A percentile compares a stretch with the other conserved stretches of the same genome.
Conservation (phyloP, 2,329 filamentous ascomycete genomes). For the Claviceps paspali region DNA sequence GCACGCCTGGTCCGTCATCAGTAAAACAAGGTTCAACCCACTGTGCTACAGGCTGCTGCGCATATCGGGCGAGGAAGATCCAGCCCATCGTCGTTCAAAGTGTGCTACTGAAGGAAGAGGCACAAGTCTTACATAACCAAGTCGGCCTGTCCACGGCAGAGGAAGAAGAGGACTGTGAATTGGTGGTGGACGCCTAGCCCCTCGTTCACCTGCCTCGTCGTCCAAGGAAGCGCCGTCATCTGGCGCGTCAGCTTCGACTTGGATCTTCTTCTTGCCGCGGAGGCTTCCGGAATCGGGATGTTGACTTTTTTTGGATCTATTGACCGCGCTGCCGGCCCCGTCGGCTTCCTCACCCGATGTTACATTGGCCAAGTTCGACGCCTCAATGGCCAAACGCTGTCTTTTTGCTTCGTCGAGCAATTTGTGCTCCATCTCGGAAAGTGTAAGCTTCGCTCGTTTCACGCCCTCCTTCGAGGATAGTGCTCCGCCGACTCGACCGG, state of each 20-base stretch:
- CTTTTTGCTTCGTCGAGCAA: conserved; percentile 27
- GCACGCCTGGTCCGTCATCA: conserved; percentile 44
- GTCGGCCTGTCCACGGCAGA: conserved; percentile 74
- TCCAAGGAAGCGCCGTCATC: not conserved
- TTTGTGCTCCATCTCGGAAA: conserved; percentile 34
- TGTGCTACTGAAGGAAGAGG: not conserved
- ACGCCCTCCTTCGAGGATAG: conserved; percentile 14
- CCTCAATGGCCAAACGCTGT: conserved; percentile 31
- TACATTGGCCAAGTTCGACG: conserved; percentile 16
- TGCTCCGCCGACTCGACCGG: not conserved
- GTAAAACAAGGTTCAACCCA: conserved; percentile 3
- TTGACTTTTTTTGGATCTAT: not conserved
- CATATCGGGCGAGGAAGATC: not conserved
- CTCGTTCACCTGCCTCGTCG: conserved; percentile 15
- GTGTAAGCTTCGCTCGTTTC: conserved; percentile 25
- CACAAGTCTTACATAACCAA: conserved; percentile 59
- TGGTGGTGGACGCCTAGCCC: conserved; percentile 46
- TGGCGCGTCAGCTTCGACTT: not conserved
- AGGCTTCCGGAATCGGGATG: not conserved
- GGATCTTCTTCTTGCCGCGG: not conserved
- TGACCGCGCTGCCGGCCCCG: not conserved
- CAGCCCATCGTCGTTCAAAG: not conserved
- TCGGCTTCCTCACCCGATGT: not conserved
- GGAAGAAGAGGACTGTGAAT: conserved; percentile 75
- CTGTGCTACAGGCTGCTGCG: not conserved